Percentiles rank a stretch among this genome's conserved stretches.
Conservation (phyloP, 2,329 filamentous ascomycete genomes). For the Fusarium decemcellulare region DNA sequence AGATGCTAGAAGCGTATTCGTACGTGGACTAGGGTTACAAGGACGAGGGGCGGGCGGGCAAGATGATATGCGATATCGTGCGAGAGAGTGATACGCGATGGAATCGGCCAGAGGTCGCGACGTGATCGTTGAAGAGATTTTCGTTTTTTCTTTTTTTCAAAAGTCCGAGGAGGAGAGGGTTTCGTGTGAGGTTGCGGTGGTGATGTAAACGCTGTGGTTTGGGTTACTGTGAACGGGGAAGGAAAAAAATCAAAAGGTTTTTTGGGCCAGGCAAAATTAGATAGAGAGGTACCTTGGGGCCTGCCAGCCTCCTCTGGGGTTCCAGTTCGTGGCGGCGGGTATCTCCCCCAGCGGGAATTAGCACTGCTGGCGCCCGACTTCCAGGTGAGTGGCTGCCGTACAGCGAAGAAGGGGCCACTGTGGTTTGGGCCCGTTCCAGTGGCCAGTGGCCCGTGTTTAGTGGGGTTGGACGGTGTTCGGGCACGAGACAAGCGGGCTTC, state of each 20-base stretch:
- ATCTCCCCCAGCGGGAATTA: constrained; percentile 26
- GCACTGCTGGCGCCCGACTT: constrained; percentile 31
- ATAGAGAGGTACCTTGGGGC: constrained; percentile 41
- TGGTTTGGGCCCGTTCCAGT: constrained; percentile 10
- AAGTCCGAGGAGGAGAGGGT: constrained; percentile 36
- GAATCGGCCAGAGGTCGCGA: constrained; percentile 39
- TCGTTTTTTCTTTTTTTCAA: constrained; percentile 36
- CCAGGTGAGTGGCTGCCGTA: constrained; percentile 4
- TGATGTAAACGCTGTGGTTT: constrained; percentile 48
- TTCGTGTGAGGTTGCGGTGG: constrained; percentile 48
- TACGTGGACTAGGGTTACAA: constrained; percentile 24
- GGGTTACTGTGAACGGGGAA: constrained; percentile 42
- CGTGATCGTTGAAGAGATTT: constrained; percentile 25
- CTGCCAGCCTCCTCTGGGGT: constrained; percentile 22
- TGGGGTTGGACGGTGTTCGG: constrained; percentile 33
- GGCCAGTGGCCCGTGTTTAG: constrained; percentile 24
- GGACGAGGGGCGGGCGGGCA: constrained; percentile 34
- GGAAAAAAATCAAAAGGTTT: constrained; percentile 52
- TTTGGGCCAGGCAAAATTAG: constrained; percentile 52
- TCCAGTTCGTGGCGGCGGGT: constrained; percentile 16
- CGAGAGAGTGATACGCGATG: constrained; percentile 36
- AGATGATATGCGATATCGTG: constrained; percentile 40
- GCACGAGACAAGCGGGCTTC: constrained; percentile 10
- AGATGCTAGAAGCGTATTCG: constrained; percentile 40
- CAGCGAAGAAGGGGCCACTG: constrained; percentile 3